Conservation (phyloP, 805 yeast genomes). For the Saccharomycopsis olivae region DNA sequence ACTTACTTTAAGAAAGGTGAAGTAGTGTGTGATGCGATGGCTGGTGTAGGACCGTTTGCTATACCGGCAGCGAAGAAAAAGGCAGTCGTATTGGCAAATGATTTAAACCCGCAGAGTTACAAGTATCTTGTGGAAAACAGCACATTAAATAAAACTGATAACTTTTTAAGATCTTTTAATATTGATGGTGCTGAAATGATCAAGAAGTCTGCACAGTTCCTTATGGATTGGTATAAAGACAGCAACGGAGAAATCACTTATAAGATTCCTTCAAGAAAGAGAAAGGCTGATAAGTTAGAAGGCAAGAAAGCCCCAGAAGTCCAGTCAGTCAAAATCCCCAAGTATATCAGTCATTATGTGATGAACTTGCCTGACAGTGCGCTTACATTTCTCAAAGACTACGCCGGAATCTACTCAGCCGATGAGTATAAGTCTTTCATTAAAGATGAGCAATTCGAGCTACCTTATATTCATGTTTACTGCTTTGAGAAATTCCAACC, state of each 20-base stretch:
- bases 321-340: slow-evolving; percentile 36
- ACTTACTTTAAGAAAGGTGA: slow-evolving; percentile 49
- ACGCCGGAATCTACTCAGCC: slow-evolving; percentile 55
- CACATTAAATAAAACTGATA: slow-evolving; percentile 45
- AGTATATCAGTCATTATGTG: slow-evolving; percentile 58
- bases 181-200: slow-evolving; percentile 82
- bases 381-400: slow-evolving; percentile 67
- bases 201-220: slow-evolving; percentile 39
- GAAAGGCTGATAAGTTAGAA: slow-evolving; percentile 4
- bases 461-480: slow-evolving; percentile 79
- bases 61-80: slow-evolving; percentile 80
- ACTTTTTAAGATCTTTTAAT: slow-evolving; percentile 53
- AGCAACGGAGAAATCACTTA: slow-evolving; percentile 29
- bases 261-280: slow-evolving; percentile 21
- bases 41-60: slow-evolving; percentile 98
- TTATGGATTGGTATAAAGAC: slow-evolving; percentile 35
- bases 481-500: slow-evolving; percentile 87
- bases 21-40: slow-evolving; percentile 90
- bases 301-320: slow-evolving; percentile 22
- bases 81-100: slow-evolving; percentile 80
- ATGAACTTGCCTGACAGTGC: slow-evolving; percentile 97
- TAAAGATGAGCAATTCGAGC: slow-evolving; percentile 32
- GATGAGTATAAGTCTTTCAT: slow-evolving; percentile 27
- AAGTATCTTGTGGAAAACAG: slow-evolving; percentile 61
- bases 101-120: slow-evolving; percentile 80